Percentiles rank a stretch among this genome's conserved stretches.
These are phyloP conservation scores for Cytauxzoon felis DNA, from an alignment of 169 alveolate genomes.

Conservation along the genomic window DNA sequence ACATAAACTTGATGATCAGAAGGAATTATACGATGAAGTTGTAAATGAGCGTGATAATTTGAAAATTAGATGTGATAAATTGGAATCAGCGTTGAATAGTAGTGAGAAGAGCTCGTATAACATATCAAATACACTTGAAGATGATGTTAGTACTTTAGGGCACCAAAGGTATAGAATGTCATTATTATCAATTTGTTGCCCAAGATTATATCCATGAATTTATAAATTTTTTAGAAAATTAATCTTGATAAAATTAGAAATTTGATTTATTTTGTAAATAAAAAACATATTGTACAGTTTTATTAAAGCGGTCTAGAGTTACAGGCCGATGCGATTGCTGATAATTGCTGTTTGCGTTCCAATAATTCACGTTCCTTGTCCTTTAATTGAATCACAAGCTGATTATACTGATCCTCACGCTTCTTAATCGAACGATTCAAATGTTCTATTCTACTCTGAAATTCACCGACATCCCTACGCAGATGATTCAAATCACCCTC, in stretches of 20 bases:
- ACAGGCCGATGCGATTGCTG: slow-evolving; percentile 13
- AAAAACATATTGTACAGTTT: not conserved
- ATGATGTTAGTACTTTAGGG: not conserved
- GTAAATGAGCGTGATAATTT: slow-evolving; percentile 25
- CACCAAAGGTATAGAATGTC: not conserved
- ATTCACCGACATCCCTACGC: slow-evolving; percentile 4
- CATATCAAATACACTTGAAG: slow-evolving; percentile 6
- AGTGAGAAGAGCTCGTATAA: not conserved
- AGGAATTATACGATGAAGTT: slow-evolving; percentile 30
- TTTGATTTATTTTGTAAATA: no score
- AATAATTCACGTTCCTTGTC: slow-evolving; percentile 29
- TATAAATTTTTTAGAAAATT: no score
- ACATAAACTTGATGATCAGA: slow-evolving; percentile 28
- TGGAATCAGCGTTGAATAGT: slow-evolving; percentile 16
- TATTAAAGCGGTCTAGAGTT: slow-evolving; percentile 7
- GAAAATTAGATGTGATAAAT: slow-evolving; percentile 33
- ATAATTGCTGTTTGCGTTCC: slow-evolving; percentile 14
- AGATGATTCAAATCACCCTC: not conserved
- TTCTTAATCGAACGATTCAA: slow-evolving; percentile 1
- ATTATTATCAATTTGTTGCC: slow-evolving; percentile 35
- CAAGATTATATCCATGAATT: slow-evolving; percentile 13
- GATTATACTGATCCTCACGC: not conserved
- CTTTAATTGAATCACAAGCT: not conserved
- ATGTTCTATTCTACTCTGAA: not conserved
- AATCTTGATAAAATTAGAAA: no score